These are phyloP conservation scores for Tricholomella constricta DNA, from an alignment of 768 basidiomycete species.

Conservation along the genomic window DNA sequence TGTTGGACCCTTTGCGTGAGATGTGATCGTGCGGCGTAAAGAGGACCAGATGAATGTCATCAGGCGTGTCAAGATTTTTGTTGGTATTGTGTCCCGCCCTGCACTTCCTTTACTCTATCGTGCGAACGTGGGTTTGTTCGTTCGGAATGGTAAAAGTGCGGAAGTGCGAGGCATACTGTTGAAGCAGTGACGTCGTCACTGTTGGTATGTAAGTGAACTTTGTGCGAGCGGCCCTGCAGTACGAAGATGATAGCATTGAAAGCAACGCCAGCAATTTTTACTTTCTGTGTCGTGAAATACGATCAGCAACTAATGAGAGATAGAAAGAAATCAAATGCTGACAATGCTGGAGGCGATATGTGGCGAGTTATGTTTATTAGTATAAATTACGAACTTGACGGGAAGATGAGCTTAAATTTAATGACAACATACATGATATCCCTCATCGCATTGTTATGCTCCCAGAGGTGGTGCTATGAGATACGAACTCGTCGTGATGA, in stretches of 20 bases:
- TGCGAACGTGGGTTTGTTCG: no score
- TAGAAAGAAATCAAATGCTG: neutral
- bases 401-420: conserved; percentile 5
- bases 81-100: no score
- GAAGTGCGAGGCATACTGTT: no score
- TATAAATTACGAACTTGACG: conserved; percentile 10
- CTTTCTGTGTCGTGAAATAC: neutral
- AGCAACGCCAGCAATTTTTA: conserved; percentile 7
- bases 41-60: no score
- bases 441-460: neutral
- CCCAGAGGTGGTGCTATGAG: neutral
- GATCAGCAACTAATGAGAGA: neutral
- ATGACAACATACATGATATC: conserved; percentile 1
- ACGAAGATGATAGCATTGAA: conserved; percentile 9
- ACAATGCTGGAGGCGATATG: conserved; percentile 5
- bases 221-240: no score
- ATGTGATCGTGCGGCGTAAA: no score
- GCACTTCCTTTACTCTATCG: no score
- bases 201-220: no score
- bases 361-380: conserved; percentile 1
- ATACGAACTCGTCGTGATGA: neutral
- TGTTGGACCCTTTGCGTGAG: no score
- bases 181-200: no score
- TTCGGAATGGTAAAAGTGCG: no score
- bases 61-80: no score